These are phyloP conservation scores for Yamadazyma takamatsuzukensis DNA, from an alignment of 805 yeast species.

Conservation along the genomic window DNA sequence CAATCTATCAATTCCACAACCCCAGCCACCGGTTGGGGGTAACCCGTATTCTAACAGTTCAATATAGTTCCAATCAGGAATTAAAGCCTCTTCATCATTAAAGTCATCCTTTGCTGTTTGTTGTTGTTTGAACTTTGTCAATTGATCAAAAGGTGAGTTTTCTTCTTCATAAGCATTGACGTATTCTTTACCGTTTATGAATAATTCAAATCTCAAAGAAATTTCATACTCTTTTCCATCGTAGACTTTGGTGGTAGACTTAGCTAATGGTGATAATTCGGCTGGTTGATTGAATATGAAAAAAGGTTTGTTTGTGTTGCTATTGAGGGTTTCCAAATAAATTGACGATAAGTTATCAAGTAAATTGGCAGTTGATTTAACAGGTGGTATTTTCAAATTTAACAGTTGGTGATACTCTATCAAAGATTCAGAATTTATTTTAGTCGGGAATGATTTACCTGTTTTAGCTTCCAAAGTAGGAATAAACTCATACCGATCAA, in stretches of 20 bases:
- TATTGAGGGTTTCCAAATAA: constrained; percentile 55
- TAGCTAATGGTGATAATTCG: constrained; percentile 82
- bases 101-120: constrained; percentile 42
- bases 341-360: constrained; percentile 60
- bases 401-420: constrained; percentile 35
- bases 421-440: constrained; percentile 38
- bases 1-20: constrained; percentile 87
- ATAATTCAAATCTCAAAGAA: constrained; percentile 80
- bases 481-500: constrained; percentile 56
- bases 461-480: constrained; percentile 56
- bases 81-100: constrained; percentile 57
- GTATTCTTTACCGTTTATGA: constrained; percentile 74
- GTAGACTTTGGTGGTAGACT: constrained; percentile 43
- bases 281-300: constrained; percentile 83
- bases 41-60: constrained; percentile 85
- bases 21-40: constrained; percentile 99
- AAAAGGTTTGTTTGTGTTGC: constrained; percentile 48
- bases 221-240: constrained; percentile 31
- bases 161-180: constrained; percentile 97
- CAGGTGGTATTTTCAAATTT: constrained; percentile 33
- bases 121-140: constrained; percentile 59
- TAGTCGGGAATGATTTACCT: constrained; percentile 46
- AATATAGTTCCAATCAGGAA: constrained; percentile 72
- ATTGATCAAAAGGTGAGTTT: constrained; percentile 76
- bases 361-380: constrained; percentile 52